A percentile compares a stretch with the other conserved stretches of the same genome.
Conservation (phyloP, 352 stramenopile genomes). For the Phytophthora pinifolia region DNA sequence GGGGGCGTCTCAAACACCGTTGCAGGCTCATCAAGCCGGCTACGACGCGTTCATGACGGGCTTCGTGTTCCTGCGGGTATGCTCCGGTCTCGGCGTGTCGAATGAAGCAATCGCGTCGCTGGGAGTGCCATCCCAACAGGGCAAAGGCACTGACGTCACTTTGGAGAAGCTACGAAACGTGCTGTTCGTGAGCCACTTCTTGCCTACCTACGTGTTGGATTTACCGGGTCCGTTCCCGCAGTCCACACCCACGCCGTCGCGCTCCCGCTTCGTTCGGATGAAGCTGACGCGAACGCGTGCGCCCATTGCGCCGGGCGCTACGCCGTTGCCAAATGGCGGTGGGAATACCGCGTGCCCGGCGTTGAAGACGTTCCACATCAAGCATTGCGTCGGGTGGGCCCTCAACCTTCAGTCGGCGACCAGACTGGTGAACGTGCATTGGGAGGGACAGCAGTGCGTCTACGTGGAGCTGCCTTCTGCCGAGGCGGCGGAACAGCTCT, state of each 20-base stretch:
- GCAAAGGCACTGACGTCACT: slow-evolving; percentile 3
- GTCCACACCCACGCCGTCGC: slow-evolving; percentile 44
- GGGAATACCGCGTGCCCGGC: slow-evolving; percentile 25
- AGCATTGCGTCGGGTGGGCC: slow-evolving; percentile 61
- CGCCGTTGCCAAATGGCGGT: slow-evolving; percentile 13
- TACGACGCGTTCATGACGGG: slow-evolving; percentile 85
- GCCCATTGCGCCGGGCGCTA: slow-evolving; percentile 11
- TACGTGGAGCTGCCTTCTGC: slow-evolving; percentile 50
- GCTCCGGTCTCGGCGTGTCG: slow-evolving; percentile 50
- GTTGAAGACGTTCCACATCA: slow-evolving; percentile 75
- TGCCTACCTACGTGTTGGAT: slow-evolving; percentile 48
- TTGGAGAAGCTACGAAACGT: slow-evolving; percentile 46
- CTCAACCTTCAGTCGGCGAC: slow-evolving; percentile 45
- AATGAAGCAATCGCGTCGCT: slow-evolving; percentile 55
- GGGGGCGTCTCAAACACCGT: slow-evolving; percentile 20
- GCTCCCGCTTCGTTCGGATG: slow-evolving; percentile 54
- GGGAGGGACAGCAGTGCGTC: slow-evolving; percentile 50
- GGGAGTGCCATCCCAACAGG: neutral
- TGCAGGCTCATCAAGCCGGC: slow-evolving; percentile 69
- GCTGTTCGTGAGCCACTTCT: slow-evolving; percentile 63
- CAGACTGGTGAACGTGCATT: slow-evolving; percentile 47
- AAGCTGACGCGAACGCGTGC: slow-evolving; percentile 52
- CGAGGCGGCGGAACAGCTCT: slow-evolving; percentile 38
- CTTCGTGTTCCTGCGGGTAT: slow-evolving; percentile 70
- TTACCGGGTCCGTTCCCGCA: slow-evolving; percentile 50